Base-by-base conservation (phyloP, 176 grass and related monocot species). In the Carex scoparia region DNA sequence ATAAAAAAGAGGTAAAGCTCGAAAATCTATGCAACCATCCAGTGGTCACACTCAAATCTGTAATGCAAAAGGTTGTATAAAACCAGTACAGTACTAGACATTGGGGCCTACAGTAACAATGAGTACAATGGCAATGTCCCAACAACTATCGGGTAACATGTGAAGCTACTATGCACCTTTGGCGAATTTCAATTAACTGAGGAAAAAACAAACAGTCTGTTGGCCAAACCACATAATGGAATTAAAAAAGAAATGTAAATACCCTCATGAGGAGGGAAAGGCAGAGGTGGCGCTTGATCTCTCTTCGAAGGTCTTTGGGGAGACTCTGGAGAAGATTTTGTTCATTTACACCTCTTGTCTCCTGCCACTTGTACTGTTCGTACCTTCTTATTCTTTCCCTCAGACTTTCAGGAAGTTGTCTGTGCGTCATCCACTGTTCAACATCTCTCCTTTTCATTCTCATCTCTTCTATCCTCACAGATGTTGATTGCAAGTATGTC, bases 301-400 rank as follows among this genome's bases (percentile, higher is more conserved):
- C 96, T 61, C 90, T 91, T 74, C 93, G 89, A 80, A 98, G 91
- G 87, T 98, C 89, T 85, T 98, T 98, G 48, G 96, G 93, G 86
- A 98, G 96, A 69, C 91, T 98, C 70, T 69, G 60, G 83, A 98
- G 93, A 88, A 98, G 88, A 23, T 74, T 78, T 16, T 94, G 89
- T 94, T 98, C 96, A 81, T 98, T 91, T 75, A 98, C 93, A 2
- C 96, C 96, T 89, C 93, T 90, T 85, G 96, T 98, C 90, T 98
- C 96, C 86, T 98, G 93, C 93, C 93, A 98, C 84, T 79, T 98
- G 79, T 98, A 98, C 54, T 95, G 96, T 66, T 95, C 93, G 57
- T 99, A 85, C 44, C 90, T 93, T 56, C 86, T 62, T 84, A 99
- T 99, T 55, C 93, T 84, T 51, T 95, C 96, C 88, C 83, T 99